Base-by-base conservation (phyloP, 2,329 filamentous ascomycete genomes). In the Fusarium sp. region DNA sequence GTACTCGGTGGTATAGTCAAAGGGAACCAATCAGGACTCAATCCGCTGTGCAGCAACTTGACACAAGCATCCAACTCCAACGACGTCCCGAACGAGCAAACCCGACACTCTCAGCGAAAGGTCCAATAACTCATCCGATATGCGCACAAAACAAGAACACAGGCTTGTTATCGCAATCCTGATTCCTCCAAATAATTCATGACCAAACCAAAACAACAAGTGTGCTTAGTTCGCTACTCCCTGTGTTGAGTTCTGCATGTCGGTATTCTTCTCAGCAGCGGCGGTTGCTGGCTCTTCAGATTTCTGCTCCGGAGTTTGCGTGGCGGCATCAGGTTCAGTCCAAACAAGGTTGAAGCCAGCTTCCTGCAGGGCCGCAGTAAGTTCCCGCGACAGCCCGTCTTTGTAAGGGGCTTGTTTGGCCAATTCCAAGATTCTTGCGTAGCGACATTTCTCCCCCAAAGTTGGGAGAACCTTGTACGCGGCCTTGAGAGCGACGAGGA, bases 21-120 rank as follows among this genome's bases (percentile, higher is more conserved):
- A 46, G 32, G 7, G 21, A n/a, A 38, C 40, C 39, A 60, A 53
- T 52, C 51, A 46, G 10, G 28, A 63, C 39, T 63, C 51, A 57
- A 57, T 30, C 17, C 19, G 28, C 26, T 11, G 26, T 19, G 23
- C 17, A 14, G 23, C 28, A 56, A 49, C 45, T 23, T 40, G 55
- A 12, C 24, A 40, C 20, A 60, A 20, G 6, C 28, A 42, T 14
- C 15, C 12, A 47, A 30, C 17, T 28, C 17, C 17, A 44, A 42
- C 19, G 20, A 36, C 19, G 23, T 44, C 14, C 26, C 26, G 44
- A 45, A 17, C 26, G 5, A 46, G 30, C 30, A 50, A 11, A 44
- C 30, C 19, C 12, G 50, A 40, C 15, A n/a, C 57, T 36, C 12
- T 23, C 21, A 12, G 20, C 6, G 6, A 20, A n/a, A 34, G 39